Conservation (phyloP, 805 yeast genomes). For the Suhomyces faveliae region DNA sequence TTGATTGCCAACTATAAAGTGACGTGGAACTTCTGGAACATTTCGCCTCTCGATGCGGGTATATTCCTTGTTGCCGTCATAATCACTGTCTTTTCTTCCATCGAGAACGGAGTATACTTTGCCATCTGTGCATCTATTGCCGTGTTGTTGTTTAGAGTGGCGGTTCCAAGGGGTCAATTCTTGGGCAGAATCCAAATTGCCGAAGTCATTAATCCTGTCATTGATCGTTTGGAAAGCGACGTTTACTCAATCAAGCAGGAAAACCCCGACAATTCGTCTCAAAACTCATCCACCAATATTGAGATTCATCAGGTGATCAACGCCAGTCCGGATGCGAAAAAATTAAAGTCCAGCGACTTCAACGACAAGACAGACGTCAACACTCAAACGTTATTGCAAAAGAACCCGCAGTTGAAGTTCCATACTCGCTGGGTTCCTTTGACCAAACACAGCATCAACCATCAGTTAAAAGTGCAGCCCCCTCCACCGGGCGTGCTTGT, state of each 20-base stretch:
- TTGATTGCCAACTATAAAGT: conserved; percentile 68
- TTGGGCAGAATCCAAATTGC: conserved; percentile 75
- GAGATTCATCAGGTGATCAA: conserved; percentile 46
- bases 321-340: conserved; percentile 22
- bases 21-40: conserved; percentile 67
- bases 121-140: conserved; percentile 85
- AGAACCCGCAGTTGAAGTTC: conserved; percentile 40
- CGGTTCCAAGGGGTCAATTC: conserved; percentile 79
- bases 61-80: conserved; percentile 73
- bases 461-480: conserved; percentile 55
- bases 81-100: conserved; percentile 71
- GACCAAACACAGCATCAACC: conserved; percentile 49
- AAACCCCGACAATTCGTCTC: conserved; percentile 11
- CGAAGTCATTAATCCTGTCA: conserved; percentile 64
- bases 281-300: conserved; percentile 28
- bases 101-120: conserved; percentile 89
- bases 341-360: conserved; percentile 18
- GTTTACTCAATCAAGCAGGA: conserved; percentile 6
- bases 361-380: conserved; percentile 13
- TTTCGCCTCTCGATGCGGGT: conserved; percentile 70
- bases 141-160: conserved; percentile 65
- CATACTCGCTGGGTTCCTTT: conserved; percentile 72
- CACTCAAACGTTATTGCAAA: conserved; percentile 22
- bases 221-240: conserved; percentile 28
- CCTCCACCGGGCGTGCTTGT: conserved; percentile 93